A percentile compares a stretch with the other conserved stretches of the same genome.
Conservation (phyloP, 2,329 filamentous ascomycete genomes). For the Colletotrichum lindemuthianum region DNA sequence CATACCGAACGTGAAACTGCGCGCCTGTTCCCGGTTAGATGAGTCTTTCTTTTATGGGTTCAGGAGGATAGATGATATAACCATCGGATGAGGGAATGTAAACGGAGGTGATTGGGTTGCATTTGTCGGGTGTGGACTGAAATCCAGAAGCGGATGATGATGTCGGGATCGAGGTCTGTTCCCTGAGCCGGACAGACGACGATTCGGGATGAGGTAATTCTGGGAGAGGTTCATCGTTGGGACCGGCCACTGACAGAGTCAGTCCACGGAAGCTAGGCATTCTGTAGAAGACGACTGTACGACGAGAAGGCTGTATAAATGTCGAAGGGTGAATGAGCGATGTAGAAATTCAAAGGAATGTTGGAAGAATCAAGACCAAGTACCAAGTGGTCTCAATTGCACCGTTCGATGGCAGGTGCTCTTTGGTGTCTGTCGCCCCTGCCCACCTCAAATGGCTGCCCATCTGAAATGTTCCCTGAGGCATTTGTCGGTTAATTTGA, state of each 20-base stretch:
- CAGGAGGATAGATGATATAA: slow-evolving; percentile 40
- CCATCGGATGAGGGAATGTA: slow-evolving; percentile 67
- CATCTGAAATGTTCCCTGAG: too few species aligned
- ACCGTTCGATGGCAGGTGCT: too few species aligned
- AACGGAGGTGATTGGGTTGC: slow-evolving; percentile 59
- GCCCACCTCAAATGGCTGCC: too few species aligned
- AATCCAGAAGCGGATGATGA: slow-evolving; percentile 1
- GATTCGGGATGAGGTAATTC: slow-evolving; percentile 67
- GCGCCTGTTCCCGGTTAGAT: slow-evolving; percentile 48
- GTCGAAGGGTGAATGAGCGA: neutral
- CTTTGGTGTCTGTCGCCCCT: too few species aligned
- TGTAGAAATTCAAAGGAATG: too few species aligned
- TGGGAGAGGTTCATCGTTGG: slow-evolving; percentile 51
- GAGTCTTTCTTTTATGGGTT: neutral
- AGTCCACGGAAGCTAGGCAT: slow-evolving; percentile 64
- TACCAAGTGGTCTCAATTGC: too few species aligned
- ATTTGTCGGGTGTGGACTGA: slow-evolving; percentile 44
- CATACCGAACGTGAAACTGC: slow-evolving; percentile 64
- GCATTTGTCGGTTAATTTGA: too few species aligned
- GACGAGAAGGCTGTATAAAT: neutral
- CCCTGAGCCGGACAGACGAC: slow-evolving; percentile 52
- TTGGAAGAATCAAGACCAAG: too few species aligned
- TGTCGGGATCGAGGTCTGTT: slow-evolving; percentile 3
- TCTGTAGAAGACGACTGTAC: slow-evolving; percentile 1
- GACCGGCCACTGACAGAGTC: slow-evolving; percentile 54